Conservation (phyloP, 2,329 filamentous ascomycete species). For the Colletotrichum filicis region DNA sequence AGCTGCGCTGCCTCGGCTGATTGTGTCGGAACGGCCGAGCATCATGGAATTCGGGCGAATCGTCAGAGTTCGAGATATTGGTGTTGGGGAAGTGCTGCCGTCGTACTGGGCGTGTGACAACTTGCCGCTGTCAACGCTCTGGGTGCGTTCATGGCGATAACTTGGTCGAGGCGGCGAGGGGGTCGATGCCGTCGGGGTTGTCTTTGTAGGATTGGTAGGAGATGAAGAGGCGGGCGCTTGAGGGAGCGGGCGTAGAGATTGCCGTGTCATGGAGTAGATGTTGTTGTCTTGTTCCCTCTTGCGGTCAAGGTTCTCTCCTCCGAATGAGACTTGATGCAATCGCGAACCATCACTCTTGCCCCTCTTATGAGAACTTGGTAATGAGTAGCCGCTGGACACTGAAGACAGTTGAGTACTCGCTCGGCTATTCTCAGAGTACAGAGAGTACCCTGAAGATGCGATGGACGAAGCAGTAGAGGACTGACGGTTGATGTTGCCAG, state of each 20-base stretch:
- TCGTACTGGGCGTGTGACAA: conserved; percentile 61
- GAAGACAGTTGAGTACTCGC: conserved; percentile 80
- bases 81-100: conserved; percentile 51
- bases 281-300: conserved; percentile 63
- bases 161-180: conserved; percentile 49
- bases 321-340: conserved; percentile 51
- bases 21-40: conserved; percentile 66
- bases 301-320: conserved; percentile 40
- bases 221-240: conserved; percentile 67
- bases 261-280: conserved; percentile 77
- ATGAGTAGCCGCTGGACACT: conserved; percentile 69
- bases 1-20: conserved; percentile 49
- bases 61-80: conserved; percentile 54
- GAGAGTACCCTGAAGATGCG: conserved; percentile 76
- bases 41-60: conserved; percentile 71
- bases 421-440: conserved; percentile 67
- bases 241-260: conserved; percentile 80
- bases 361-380: conserved; percentile 70
- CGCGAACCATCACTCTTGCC: conserved; percentile 78
- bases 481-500: conserved; percentile 64
- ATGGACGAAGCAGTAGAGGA: conserved; percentile 77
- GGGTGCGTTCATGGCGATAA: conserved; percentile 64
- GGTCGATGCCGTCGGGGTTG: conserved; percentile 40
- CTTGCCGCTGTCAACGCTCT: conserved; percentile 72
- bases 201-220: conserved; percentile 41